Conservation (phyloP, 2,329 filamentous ascomycete genomes). For the Monilinia fructicola region DNA sequence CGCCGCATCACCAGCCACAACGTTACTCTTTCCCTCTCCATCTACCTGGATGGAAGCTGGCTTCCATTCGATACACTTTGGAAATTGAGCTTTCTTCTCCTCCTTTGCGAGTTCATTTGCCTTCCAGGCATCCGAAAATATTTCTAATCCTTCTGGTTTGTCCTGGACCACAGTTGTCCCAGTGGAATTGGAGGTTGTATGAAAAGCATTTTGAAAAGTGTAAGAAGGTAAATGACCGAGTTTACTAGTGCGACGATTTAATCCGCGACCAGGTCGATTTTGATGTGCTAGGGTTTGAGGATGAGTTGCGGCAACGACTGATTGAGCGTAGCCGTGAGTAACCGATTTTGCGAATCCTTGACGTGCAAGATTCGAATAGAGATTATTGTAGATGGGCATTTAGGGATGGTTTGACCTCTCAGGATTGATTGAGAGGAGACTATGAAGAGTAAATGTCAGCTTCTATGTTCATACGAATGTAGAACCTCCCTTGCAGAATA, state of each 20-base stretch:
- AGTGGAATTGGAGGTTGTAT: constrained; percentile 46
- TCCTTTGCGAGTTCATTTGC: constrained; percentile 73
- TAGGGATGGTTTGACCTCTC: constrained; percentile 72
- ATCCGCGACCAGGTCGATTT: constrained; percentile 62
- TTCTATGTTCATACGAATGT: not conserved
- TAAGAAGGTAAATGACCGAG: constrained; percentile 52
- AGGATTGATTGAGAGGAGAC: constrained; percentile 46
- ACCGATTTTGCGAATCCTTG: constrained; percentile 96
- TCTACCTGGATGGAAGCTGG: constrained; percentile 43
- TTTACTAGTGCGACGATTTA: constrained; percentile 50
- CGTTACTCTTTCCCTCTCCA: constrained; percentile 29
- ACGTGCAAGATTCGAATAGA: constrained; percentile 84
- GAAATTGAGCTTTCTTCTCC: constrained; percentile 90
- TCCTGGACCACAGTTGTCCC: constrained; percentile 52
- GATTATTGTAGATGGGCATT: constrained; percentile 79
- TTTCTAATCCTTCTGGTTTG: constrained; percentile 69
- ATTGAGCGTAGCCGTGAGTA: constrained; percentile 97
- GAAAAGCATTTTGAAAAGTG: constrained; percentile 77
- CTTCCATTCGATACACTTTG: constrained; percentile 88
- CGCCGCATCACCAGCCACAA: constrained; percentile 22
- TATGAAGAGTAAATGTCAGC: constrained; percentile 27
- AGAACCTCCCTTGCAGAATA: not conserved
- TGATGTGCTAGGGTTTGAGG: constrained; percentile 75
- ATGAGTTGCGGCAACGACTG: constrained; percentile 91
- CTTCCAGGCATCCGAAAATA: constrained; percentile 89